Evolutionary conservation across 23 red algal genomes (phyloP).

Genomic region (Gracilaria gracilis): DNA sequence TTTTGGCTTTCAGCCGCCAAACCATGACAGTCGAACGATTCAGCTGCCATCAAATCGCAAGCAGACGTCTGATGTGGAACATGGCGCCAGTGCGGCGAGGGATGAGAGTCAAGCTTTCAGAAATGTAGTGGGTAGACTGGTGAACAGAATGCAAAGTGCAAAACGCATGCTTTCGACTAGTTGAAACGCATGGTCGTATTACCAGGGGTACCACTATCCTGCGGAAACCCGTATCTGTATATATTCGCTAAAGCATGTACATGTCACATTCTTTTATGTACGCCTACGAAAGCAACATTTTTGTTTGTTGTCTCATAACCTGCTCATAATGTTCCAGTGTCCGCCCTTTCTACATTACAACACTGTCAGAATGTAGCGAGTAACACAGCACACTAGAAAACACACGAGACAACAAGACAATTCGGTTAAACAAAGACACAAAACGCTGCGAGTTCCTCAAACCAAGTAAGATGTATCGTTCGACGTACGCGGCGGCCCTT

Average conservation of each 20-base stretch:
- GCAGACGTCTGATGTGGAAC: constrained; percentile 48
- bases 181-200: not conserved
- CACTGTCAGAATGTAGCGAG: not conserved
- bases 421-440: not conserved
- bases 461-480: not conserved
- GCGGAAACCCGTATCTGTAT: not conserved
- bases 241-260: constrained; percentile 25
- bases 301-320: not conserved
- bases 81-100: not conserved
- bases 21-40: not conserved
- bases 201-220: not conserved
- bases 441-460: not conserved
- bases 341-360: not conserved
- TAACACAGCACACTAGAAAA: not conserved
- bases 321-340: not conserved
- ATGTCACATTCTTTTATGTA: not conserved
- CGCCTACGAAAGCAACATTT: not conserved
- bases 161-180: constrained; percentile 35
- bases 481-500: not conserved
- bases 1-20: not conserved
- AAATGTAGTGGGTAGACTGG: constrained; percentile 47
- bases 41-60: constrained; percentile 16
- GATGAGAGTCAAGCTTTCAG: constrained; percentile 36
- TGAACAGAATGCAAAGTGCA: constrained; percentile 54
- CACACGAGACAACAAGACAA: not conserved